These are phyloP conservation scores for Xanthoconium stramineum DNA, from an alignment of 768 basidiomycete species.

Conservation along the genomic window DNA sequence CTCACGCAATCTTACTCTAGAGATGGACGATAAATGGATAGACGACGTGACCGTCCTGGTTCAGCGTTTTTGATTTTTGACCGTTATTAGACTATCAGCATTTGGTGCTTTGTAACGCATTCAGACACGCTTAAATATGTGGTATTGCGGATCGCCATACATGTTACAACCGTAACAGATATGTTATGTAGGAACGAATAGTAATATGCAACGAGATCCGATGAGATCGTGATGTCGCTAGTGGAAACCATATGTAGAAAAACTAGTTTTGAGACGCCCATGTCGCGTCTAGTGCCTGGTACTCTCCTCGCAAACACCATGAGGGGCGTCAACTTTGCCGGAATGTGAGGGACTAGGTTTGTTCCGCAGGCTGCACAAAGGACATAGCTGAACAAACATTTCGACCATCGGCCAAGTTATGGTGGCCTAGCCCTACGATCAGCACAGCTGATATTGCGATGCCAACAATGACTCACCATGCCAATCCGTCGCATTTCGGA, in stretches of 20 bases:
- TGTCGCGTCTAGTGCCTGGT: conserved; percentile 17
- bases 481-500: conserved; percentile 53
- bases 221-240: background rate
- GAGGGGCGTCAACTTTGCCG: conserved; percentile 17
- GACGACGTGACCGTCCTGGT: conserved; percentile 48
- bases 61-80: conserved; percentile 32
- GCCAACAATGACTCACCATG: conserved; percentile 44
- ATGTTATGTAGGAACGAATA: conserved; percentile 11
- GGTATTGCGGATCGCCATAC: conserved; percentile 6
- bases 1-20: conserved; percentile 45
- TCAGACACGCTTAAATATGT: conserved; percentile 6
- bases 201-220: conserved; percentile 8
- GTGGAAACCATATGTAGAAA: background rate
- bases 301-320: conserved; percentile 17
- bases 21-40: conserved; percentile 51
- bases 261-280: background rate
- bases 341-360: conserved; percentile 29
- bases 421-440: conserved; percentile 42
- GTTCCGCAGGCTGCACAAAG: conserved; percentile 44
- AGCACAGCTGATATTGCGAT: background rate
- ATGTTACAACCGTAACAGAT: conserved; percentile 10
- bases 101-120: background rate
- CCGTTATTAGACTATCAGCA: conserved; percentile 1
- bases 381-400: conserved; percentile 61
- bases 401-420: conserved; percentile 77